Percentiles rank a stretch among this genome's conserved stretches.
phyloP scores from a whole-genome alignment of 2,329 filamentous ascomycete species.

The Plectosphaerella plurivora region DNA sequence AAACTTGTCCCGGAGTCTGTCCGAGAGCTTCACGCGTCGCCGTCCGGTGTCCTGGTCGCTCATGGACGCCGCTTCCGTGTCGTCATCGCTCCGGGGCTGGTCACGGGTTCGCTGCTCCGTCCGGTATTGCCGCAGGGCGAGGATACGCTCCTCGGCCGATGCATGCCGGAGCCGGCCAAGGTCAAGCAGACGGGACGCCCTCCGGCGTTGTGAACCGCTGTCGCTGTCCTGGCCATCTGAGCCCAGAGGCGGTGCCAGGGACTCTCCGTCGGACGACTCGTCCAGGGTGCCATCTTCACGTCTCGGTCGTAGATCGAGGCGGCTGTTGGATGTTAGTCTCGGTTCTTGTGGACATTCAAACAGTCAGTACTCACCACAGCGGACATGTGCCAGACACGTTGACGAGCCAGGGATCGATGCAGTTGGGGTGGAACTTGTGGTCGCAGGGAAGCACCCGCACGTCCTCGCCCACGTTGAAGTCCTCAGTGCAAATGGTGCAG shows the following conservation, averaged over 20 bases:
- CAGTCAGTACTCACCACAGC: slow-evolving; percentile 52
- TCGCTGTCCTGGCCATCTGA: slow-evolving; percentile 26
- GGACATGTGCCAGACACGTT: slow-evolving; percentile 68
- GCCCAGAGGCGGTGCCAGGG: slow-evolving; percentile 33
- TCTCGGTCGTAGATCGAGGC: slow-evolving; percentile 47
- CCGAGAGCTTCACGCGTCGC: slow-evolving; percentile 39
- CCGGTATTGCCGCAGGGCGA: slow-evolving; percentile 47
- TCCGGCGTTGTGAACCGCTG: slow-evolving; percentile 29
- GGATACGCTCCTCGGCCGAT: slow-evolving; percentile 59
- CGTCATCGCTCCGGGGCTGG: slow-evolving; percentile 12
- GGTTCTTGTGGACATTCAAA: not conserved
- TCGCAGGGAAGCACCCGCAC: slow-evolving; percentile 63
- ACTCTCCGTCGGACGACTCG: slow-evolving; percentile 14
- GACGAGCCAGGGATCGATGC: slow-evolving; percentile 66
- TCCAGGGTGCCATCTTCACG: slow-evolving; percentile 17
- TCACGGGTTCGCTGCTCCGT: slow-evolving; percentile 28
- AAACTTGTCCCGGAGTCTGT: slow-evolving; percentile 49
- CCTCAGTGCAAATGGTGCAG: slow-evolving; percentile 67
- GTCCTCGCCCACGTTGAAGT: slow-evolving; percentile 62
- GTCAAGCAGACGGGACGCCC: slow-evolving; percentile 51
- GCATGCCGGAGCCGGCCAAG: slow-evolving; percentile 53
- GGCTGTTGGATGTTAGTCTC: slow-evolving; percentile 31
- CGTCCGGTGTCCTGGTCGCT: slow-evolving; percentile 26
- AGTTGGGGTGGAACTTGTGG: slow-evolving; percentile 64
- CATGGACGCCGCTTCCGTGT: slow-evolving; percentile 15